phyloP scores from a whole-genome alignment of 1,139 yeast species.

The Kazachstania sp. region DNA sequence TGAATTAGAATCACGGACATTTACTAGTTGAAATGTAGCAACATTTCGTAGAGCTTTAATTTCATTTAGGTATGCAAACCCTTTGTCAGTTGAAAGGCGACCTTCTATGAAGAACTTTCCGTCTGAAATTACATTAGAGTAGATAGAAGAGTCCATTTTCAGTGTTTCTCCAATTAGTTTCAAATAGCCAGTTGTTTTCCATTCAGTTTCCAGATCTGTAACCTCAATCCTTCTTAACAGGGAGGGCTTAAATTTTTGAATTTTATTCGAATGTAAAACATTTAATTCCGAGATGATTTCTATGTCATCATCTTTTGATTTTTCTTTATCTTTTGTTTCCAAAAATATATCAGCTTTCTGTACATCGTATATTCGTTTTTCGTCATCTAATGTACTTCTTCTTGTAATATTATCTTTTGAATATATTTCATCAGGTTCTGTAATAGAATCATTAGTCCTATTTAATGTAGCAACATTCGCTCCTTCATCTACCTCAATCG shows the following conservation, averaged over 20 bases:
- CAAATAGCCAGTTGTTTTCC: conserved; percentile 1
- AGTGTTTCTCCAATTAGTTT: conserved; percentile 5
- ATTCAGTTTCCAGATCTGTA: not conserved
- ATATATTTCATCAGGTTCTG: conserved; percentile 22
- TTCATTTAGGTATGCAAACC: conserved; percentile 17
- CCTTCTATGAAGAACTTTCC: conserved; percentile 22
- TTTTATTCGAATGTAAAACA: not conserved
- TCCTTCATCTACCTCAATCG: conserved; percentile 44
- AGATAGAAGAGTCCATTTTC: conserved; percentile 2
- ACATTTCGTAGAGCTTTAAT: conserved; percentile 17
- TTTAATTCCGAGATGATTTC: not conserved
- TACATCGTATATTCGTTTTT: not conserved
- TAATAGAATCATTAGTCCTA: conserved; percentile 63
- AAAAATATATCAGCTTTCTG: not conserved
- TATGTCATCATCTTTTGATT: not conserved
- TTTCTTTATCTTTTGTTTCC: not conserved
- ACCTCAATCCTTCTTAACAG: conserved; percentile 1
- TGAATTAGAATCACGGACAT: conserved; percentile 4
- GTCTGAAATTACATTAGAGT: conserved; percentile 17
- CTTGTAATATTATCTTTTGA: conserved; percentile 13
- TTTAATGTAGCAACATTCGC: conserved; percentile 71
- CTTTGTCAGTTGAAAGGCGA: conserved; percentile 18
- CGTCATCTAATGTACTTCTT: conserved; percentile 4
- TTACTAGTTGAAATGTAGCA: conserved; percentile 15
- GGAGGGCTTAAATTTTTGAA: not conserved